Base-by-base conservation (phyloP, 768 basidiomycete species). In the Tylopilus balloui region DNA sequence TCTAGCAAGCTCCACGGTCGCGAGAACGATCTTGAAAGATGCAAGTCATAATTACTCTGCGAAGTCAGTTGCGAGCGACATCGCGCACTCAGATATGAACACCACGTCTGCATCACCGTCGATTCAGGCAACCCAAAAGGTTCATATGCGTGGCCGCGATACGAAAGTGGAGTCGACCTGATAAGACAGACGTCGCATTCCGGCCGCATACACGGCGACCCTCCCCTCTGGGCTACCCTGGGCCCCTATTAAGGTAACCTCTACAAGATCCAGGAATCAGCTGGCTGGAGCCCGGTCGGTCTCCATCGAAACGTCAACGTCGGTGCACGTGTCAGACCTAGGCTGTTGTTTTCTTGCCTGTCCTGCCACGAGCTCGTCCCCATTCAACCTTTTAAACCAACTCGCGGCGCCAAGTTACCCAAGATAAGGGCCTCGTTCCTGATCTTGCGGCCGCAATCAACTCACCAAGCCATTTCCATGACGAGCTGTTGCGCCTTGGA, bases 161-260 rank as follows among this genome's bases (percentile, higher is more conserved):
- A 24, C 23, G 14, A 21, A 29, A 24, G 46, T 46, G 34, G 47
- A 48, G 38, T 43, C 4, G 34, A 5, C 35, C 15, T 28, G 42
- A 58, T 51, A 49, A 51, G 52, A n/a, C n/a, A 29, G 19, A n/a
- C 19, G n/a, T 27, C 28, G 7, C 44, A 10, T 29, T 12, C 36
- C 10, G 36, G 2, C 25, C 20, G 27, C 43, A 25, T 24, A 32
- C 23, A 24, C 11, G 6, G 11, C 46, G 46, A 28, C 2, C 34
- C 13, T 34, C n/a, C 32, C 13, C 46, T n/a, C 6, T 39, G 53
- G 47, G 55, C 20, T 37, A 15, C 29, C 36, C 17, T 31, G 28
- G n/a, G n/a, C 35, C 10, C 36, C 36, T 37, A 39, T 40, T 28
- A 28, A 37, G 36, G 34, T 7, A 19, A 37, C 21, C 35, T 29